phyloP scores from a whole-genome alignment of 371 early-diverging fungal species.

The Gilbertella persicaria region DNA sequence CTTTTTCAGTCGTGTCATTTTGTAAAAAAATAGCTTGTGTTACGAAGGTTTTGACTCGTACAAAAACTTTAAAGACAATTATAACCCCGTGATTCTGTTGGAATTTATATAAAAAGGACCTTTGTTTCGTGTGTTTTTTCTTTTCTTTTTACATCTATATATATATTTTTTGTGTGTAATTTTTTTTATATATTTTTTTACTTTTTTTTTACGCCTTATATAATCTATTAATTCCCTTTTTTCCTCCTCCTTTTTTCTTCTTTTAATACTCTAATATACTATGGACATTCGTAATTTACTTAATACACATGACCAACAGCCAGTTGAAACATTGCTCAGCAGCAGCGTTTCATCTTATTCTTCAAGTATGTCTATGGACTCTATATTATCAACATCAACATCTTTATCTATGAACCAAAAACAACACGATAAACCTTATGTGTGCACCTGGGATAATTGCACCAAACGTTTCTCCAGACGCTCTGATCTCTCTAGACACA shows the following conservation, averaged over 20 bases:
- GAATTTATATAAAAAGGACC: background rate
- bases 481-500: constrained; percentile 79
- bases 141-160: constrained; percentile 9
- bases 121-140: constrained; percentile 1
- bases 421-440: constrained; percentile 55
- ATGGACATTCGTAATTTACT: constrained; percentile 54
- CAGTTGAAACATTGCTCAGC: constrained; percentile 8
- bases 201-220: constrained; percentile 14
- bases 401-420: constrained; percentile 1
- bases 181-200: constrained; percentile 1
- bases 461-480: constrained; percentile 75
- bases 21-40: background rate
- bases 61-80: background rate
- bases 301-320: constrained; percentile 32
- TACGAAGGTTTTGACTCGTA: background rate
- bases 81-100: background rate
- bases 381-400: constrained; percentile 1
- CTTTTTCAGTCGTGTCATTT: background rate
- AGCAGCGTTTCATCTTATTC: constrained; percentile 22
- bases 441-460: constrained; percentile 70
- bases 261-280: constrained; percentile 13
- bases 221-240: background rate
- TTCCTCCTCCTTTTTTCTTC: background rate
- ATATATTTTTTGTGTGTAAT: background rate
- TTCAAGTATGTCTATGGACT: constrained; percentile 14